Base-by-base conservation (phyloP, 176 grass and related monocot genomes). In the Cenchrus americanus region DNA sequence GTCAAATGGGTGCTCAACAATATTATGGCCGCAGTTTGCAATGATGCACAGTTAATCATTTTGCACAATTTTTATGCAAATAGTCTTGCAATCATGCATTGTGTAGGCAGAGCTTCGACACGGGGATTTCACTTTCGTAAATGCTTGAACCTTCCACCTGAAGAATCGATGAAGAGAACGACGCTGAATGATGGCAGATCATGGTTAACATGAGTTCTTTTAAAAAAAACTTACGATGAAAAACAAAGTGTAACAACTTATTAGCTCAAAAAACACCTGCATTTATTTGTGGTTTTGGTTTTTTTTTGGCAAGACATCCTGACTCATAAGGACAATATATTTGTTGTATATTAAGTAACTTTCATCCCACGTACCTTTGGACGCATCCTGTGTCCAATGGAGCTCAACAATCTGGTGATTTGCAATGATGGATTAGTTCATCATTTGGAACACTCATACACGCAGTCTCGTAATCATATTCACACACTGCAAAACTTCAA, bases 81-180 rank as follows among this genome's bases (percentile, higher is more conserved):
- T 46, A 21, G 23, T 62, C 43, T 51, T 51, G 26, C 62, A 83
- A 83, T 62, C 14, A 63, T 73, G 23, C 57, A 18, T 53, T 15
- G 17, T 19, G 52, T 14, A 15, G n/a, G 17, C 44, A 7, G 62
- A 82, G 37, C 26, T 74, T 52, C 69, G 40, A 50, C 11, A 62
- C 23, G 57, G 17, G 47, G 1, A 6, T 23, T 82, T 46, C 66
- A 21, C 57, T 23, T 82, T 46, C 66, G 14, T 71, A 17, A 69
- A 69, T 71, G 1, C 37, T 47, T 71, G 22, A 60, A 41, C 68
- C 54, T 60, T n/a, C 2, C 52, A 46, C 24, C 4, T 83, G 69
- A 83, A 73, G 22, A 10, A 64, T 23, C 48, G 26, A 71, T 14
- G 24, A 14, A 63, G 61, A 27, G 22, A 62, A 62, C 59, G 59